Evolutionary conservation across 768 basidiomycete genomes (phyloP), one percentile per base, ranked within the genome.

Genomic region (Trametes meyenii): DNA sequence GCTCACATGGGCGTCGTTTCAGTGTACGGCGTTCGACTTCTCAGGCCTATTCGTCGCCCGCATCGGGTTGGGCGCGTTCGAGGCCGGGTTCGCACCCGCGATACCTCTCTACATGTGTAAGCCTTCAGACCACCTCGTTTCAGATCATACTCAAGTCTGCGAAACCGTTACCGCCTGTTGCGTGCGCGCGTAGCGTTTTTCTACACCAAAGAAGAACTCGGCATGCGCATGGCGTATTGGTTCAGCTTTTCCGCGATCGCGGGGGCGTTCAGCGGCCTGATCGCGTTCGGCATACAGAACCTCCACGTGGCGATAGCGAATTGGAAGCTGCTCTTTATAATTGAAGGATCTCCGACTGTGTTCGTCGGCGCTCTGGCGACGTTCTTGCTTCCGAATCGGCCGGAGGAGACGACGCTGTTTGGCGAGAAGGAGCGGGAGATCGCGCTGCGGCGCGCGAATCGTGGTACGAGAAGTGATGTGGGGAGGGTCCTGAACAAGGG

Each of bases 241-340:
- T 93, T 92, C 62, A 88, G 88, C 11, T 93, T 92, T 69, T 90
- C 91, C 5, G 90, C 91, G 2, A 84, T 91, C 5, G 89, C 92
- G 4, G 91, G 91, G 23, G 92, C 92, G 5, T 92, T 93, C 61
- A 90, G 90, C 14, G 91, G 92, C 19, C 75, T 92, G 45, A 83
- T 94, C 44, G 90, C 92, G 3, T 93, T 89, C 63, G 92, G 90
- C 1, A 78, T 93, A 11, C 88, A 90, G 65, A 82, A 90, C 69
- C 78, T 77, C 1, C 73, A 85, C 56, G 63, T 78, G 0, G 66
- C 79, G 4, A 72, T 88, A 33, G 69, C 76, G 10, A 77, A 84
- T 60, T 86, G 84, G 89, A 79, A 82, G 56, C 75, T 88, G 21
- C 73, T 92, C 5, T 92, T 92, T 72, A 83, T 93, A 62, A 78